Evolutionary conservation across 352 stramenopile genomes (phyloP).

Genomic region (Phytopythium chamaehyphon): DNA sequence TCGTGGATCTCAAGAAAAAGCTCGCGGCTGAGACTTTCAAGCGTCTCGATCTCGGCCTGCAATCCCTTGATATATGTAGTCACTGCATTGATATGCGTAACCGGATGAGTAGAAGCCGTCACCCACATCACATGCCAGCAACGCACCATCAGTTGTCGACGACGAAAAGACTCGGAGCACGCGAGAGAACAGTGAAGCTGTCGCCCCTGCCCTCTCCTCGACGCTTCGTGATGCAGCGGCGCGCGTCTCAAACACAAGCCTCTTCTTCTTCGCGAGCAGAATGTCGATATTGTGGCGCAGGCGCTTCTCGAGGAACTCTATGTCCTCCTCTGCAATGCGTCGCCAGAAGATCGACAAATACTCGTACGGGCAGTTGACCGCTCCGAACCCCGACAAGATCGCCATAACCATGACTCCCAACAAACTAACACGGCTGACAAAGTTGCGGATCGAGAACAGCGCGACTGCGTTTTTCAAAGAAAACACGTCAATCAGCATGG

Average conservation of each 20-base stretch:
- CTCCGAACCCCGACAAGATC: constrained; percentile 74
- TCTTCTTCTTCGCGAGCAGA: constrained; percentile 81
- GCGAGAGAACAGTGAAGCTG: constrained; percentile 29
- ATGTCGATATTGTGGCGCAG: constrained; percentile 82
- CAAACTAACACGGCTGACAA: constrained; percentile 79
- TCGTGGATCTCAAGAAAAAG: constrained; percentile 85
- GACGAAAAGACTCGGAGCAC: constrained; percentile 28
- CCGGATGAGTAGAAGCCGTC: background rate
- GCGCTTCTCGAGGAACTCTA: constrained; percentile 76
- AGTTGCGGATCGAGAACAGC: constrained; percentile 75
- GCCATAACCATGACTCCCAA: constrained; percentile 83
- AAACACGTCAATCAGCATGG: constrained; percentile 4
- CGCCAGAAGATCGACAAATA: constrained; percentile 84
- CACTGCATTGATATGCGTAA: constrained; percentile 11
- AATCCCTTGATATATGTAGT: constrained; percentile 61
- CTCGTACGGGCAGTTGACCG: constrained; percentile 84
- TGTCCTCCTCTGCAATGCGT: constrained; percentile 70
- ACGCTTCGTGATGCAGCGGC: constrained; percentile 17
- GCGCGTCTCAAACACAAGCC: constrained; percentile 44
- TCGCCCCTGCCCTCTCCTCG: constrained; percentile 16
- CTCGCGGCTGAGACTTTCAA: constrained; percentile 72
- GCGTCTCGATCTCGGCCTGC: constrained; percentile 65
- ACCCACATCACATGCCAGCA: background rate
- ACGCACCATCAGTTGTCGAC: constrained; percentile 11
- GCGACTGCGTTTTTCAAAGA: constrained; percentile 15